Base-by-base conservation (phyloP, 768 basidiomycete species). In the Podaxis carcinomalis region DNA sequence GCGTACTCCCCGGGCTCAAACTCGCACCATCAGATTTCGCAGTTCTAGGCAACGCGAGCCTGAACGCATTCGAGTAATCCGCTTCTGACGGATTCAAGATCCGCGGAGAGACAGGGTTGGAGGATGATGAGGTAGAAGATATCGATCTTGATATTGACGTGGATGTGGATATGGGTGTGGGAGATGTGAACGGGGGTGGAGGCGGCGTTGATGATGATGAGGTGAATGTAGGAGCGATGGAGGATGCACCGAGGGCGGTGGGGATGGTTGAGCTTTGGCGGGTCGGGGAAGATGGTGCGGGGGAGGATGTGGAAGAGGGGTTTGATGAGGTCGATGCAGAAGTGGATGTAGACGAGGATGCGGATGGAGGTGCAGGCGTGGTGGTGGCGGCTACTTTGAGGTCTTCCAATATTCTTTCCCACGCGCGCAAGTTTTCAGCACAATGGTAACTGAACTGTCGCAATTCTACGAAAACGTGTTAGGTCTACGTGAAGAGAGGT, bases 21-120 rank as follows among this genome's bases (percentile, higher is more conserved):
- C 28, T 42, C 6, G 57, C 32, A 39, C 28, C 21, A 11, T 16
- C 9, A 46, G 59, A 60, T 13, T n/a, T 13, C 10, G 32, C 32
- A 32, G 49, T 19, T n/a, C 50, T 36, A 37, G 59, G 59, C 13
- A 53, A 37, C 5, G 59, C 44, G 23, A 60, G 44, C 5, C 59
- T 27, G 27, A 61, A 61, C 23, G 44, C 52, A 35, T n/a, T 54
- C 11, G 59, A 61, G 21, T 61, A 61, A 47, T 61, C 52, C n/a
- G 54, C 55, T 19, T 47, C 46, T 4, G 52, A 37, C 2, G 51
- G 58, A n/a, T 61, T 47, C 21, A 47, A n/a, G 23, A 55, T 51
- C 13, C 52, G 36, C n/a, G 59, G 59, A 23, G 59, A 61, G 7
- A 54, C 59, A 1, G 59, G 53, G 14, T 55, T 61, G 4, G 53